Evolutionary conservation across 2,329 filamentous ascomycete species (phyloP), one percentile per base, ranked within the genome.

Genomic region (Neofusicoccum parvum): DNA sequence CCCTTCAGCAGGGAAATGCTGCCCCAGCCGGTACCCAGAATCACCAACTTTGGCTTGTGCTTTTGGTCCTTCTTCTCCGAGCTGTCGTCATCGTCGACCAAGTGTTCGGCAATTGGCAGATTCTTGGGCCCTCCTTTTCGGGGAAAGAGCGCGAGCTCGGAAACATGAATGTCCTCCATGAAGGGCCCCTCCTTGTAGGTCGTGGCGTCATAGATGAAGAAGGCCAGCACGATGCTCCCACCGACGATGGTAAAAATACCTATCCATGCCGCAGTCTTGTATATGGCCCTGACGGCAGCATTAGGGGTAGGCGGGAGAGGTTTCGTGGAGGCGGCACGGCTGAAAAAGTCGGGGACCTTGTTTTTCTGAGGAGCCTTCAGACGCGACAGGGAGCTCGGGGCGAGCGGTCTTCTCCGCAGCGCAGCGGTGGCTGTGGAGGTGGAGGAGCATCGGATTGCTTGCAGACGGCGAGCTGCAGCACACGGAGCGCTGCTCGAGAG

Each of bases 21-120:
- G 63, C 94, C 95, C 95, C 95, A 99, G 50, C 95, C 95, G 15
- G 94, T 94, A 20, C 95, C 95, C 39, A 99, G 80, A 66, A 99
- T 91, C 46, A 99, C 95, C 72, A 99, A 81, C 73, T 91, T 92
- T 4, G 95, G 95, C 82, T 99, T 99, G 74, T 94, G 86, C 79
- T 92, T 95, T 76, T 89, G 87, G 58, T 81, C 83, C 68, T 83
- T 84, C 79, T 89, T 93, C 65, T 86, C 85, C 14, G 89, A 86
- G 62, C 81, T 87, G 69, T 97, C 94, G 71, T 96, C 88, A 73
- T 98, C 95, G 74, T 97, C 94, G 46, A 99, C 88, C 67, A 94
- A 87, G 27, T 91, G 87, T 69, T 97, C 92, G 20, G 91, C 89
- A 66, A 99, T 95, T 1, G 94, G 95, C 39, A 99, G 81, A 73